A percentile compares a stretch with the other conserved stretches of the same genome.
phyloP scores from a whole-genome alignment of 1,284 basidiomycete species.

The Xerocomus amazonicus region DNA sequence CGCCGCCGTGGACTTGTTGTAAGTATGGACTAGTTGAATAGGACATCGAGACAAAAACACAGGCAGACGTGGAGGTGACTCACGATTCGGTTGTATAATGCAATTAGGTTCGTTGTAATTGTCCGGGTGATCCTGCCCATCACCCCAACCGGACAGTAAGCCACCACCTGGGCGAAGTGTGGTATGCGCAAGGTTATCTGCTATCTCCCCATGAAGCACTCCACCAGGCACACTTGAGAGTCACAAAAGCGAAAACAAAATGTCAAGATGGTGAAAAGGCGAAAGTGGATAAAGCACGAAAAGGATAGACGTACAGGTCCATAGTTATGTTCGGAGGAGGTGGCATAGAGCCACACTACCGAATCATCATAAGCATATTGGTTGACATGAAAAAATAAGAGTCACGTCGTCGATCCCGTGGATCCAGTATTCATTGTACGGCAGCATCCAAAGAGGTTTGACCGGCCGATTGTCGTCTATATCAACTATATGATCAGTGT shows the following conservation, averaged over 20 bases:
- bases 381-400: not conserved
- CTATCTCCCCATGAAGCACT: not conserved
- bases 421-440: conserved; percentile 7
- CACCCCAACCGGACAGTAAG: not conserved
- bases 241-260: not conserved
- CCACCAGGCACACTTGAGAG: conserved; percentile 2
- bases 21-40: conserved; percentile 5
- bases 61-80: not conserved
- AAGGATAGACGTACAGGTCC: conserved; percentile 8
- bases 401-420: conserved; percentile 1
- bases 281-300: not conserved
- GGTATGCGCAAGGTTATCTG: conserved; percentile 4
- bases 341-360: conserved; percentile 3
- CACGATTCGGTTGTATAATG: conserved; percentile 10
- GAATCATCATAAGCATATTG: conserved; percentile 1
- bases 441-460: not conserved
- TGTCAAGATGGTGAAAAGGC: not conserved
- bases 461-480: not conserved
- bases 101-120: not conserved
- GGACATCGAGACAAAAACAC: not conserved
- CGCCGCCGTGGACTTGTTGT: not conserved
- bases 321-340: conserved; percentile 2
- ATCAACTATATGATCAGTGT: not conserved
- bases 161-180: not conserved
- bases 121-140: conserved; percentile 5